These are phyloP conservation scores for Emydomyces testavorans DNA, from an alignment of 2,329 filamentous ascomycete species.

Conservation along the genomic window DNA sequence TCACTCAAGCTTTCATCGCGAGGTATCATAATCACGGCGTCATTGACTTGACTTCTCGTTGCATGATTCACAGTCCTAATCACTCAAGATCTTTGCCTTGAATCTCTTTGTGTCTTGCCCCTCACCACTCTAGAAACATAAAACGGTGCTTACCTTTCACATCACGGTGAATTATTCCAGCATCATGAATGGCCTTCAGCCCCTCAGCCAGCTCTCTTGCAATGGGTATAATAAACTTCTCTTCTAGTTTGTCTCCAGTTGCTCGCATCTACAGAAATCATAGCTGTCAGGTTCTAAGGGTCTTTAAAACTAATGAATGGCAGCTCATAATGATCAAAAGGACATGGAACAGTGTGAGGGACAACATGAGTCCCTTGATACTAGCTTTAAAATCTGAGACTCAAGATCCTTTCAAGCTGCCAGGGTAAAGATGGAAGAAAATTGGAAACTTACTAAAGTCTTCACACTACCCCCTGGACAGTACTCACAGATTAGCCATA, in stretches of 20 bases:
- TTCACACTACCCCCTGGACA: slow-evolving; percentile 55
- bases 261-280: slow-evolving; percentile 34
- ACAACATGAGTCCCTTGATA: neutral
- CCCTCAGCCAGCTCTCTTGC: slow-evolving; percentile 52
- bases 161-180: slow-evolving; percentile 55
- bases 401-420: neutral
- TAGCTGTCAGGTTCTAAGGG: neutral
- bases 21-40: neutral
- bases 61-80: neutral
- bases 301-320: neutral
- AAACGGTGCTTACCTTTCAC: slow-evolving; percentile 42
- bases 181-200: slow-evolving; percentile 51
- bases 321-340: neutral
- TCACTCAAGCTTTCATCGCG: neutral
- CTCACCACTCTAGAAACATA: neutral
- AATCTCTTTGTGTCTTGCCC: neutral
- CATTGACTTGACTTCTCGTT: neutral
- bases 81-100: neutral
- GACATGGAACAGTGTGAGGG: neutral
- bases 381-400: neutral
- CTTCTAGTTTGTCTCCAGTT: slow-evolving; percentile 42
- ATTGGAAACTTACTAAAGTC: slow-evolving; percentile 42
- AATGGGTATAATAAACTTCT: slow-evolving; percentile 53
- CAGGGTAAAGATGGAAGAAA: neutral
- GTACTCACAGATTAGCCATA: slow-evolving; percentile 58